phyloP scores from a whole-genome alignment of 805 yeast species.

The Zygosaccharomyces kombuchaensis region DNA sequence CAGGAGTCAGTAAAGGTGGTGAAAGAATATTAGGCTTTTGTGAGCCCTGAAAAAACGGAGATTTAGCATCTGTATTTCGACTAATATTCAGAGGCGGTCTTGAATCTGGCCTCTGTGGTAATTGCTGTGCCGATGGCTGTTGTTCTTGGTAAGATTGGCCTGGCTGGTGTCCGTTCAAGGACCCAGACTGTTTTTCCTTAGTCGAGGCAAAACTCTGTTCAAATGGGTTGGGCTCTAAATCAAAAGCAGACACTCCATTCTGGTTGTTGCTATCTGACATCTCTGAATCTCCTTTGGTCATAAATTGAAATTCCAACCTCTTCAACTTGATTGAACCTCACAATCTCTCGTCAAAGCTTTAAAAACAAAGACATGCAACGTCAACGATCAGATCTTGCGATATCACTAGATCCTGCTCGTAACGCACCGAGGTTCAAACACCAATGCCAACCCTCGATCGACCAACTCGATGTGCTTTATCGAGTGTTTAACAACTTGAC shows the following conservation, averaged over 20 bases:
- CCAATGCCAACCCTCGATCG: not conserved
- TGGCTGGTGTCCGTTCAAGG: not conserved
- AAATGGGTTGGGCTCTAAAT: slow-evolving; percentile 90
- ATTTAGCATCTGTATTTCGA: slow-evolving; percentile 5
- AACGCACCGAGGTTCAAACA: not conserved
- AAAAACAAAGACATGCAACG: not conserved
- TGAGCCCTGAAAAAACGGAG: slow-evolving; percentile 11
- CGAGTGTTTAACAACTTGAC: not conserved
- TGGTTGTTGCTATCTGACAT: slow-evolving; percentile 10
- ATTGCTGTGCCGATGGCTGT: not conserved
- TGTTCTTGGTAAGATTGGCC: not conserved
- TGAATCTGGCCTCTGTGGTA: slow-evolving; percentile 1
- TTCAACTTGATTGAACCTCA: not conserved
- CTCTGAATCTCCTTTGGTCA: not conserved
- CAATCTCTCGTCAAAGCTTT: not conserved
- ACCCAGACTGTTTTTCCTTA: slow-evolving; percentile 13
- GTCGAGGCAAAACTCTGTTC: slow-evolving; percentile 87
- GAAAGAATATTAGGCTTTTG: slow-evolving; percentile 28
- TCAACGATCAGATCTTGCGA: not conserved
- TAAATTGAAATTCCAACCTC: not conserved
- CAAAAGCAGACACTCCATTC: slow-evolving; percentile 44
- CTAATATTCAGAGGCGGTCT: slow-evolving; percentile 5
- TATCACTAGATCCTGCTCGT: not conserved
- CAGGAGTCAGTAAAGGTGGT: slow-evolving; percentile 52
- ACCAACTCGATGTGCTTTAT: not conserved